phyloP scores from a whole-genome alignment of 2,329 filamentous ascomycete genomes.

The Neofusicoccum kwambonambiense region DNA sequence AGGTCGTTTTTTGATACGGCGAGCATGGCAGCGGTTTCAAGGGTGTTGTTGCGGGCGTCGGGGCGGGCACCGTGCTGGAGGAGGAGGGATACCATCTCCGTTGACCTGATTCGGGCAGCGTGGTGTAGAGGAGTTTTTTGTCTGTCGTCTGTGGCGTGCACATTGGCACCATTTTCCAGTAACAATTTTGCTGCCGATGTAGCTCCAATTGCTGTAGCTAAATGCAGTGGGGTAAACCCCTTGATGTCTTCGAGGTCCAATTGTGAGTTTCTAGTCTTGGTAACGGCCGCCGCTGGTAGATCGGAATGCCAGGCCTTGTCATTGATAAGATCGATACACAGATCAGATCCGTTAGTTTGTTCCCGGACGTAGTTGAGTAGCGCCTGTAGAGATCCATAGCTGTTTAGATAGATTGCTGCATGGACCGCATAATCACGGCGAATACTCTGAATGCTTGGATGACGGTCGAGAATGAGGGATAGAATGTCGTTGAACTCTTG shows the following conservation, averaged over 20 bases:
- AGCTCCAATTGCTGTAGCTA: neutral
- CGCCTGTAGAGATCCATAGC: neutral
- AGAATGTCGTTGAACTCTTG: too few species aligned
- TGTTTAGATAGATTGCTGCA: neutral
- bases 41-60: neutral
- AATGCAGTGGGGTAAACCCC: neutral
- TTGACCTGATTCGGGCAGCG: accelerated
- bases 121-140: neutral
- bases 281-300: too few species aligned
- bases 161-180: neutral
- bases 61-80: neutral
- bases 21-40: neutral
- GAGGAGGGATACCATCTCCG: neutral
- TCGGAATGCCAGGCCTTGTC: neutral
- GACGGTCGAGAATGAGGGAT: too few species aligned
- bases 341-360: too few species aligned
- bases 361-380: neutral
- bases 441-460: too few species aligned
- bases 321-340: too few species aligned
- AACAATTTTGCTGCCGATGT: neutral
- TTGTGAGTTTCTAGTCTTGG: too few species aligned
- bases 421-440: too few species aligned
- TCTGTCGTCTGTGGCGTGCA: accelerated
- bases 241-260: neutral
- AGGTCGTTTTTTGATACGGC: accelerated